A percentile compares a stretch with the other conserved stretches of the same genome.
phyloP scores from a whole-genome alignment of 108 stramenopile genomes.

The Cyclotella kingstonii region DNA sequence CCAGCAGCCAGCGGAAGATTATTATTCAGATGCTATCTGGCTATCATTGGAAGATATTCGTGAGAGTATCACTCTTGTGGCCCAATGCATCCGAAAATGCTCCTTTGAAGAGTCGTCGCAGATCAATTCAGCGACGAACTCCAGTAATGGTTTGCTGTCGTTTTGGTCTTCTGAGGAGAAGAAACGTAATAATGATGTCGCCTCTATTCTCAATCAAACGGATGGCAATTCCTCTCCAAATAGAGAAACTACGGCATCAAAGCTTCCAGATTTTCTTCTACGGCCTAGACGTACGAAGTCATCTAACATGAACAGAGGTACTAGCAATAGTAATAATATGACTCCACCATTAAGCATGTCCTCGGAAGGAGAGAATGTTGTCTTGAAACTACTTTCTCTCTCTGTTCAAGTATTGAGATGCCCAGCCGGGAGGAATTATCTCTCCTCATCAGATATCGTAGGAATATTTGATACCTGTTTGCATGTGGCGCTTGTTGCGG shows the following conservation, averaged over 20 bases:
- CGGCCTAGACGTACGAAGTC: slow-evolving; percentile 13
- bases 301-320: not conserved
- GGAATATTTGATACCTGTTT: slow-evolving; percentile 76
- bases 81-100: slow-evolving; percentile 58
- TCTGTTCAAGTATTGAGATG: slow-evolving; percentile 72
- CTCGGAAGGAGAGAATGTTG: slow-evolving; percentile 67
- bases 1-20: slow-evolving; percentile 2
- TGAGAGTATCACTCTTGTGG: slow-evolving; percentile 56
- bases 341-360: not conserved
- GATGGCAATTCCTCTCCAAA: not conserved
- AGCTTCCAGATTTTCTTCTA: slow-evolving; percentile 26
- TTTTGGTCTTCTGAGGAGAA: slow-evolving; percentile 29
- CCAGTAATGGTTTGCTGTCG: slow-evolving; percentile 3
- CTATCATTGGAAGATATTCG: slow-evolving; percentile 22
- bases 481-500: slow-evolving; percentile 50
- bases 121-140: not conserved
- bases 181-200: not conserved
- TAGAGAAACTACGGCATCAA: not conserved
- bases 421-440: slow-evolving; percentile 32
- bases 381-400: slow-evolving; percentile 69
- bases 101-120: slow-evolving; percentile 56
- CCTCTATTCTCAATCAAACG: not conserved
- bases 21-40: not conserved
- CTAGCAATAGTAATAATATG: not conserved
- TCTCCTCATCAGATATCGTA: slow-evolving; percentile 43